Evolutionary conservation across 257 asterid genomes (phyloP), one percentile per base, ranked within the genome.

Genomic region (Nyctanthes arbortristis): DNA sequence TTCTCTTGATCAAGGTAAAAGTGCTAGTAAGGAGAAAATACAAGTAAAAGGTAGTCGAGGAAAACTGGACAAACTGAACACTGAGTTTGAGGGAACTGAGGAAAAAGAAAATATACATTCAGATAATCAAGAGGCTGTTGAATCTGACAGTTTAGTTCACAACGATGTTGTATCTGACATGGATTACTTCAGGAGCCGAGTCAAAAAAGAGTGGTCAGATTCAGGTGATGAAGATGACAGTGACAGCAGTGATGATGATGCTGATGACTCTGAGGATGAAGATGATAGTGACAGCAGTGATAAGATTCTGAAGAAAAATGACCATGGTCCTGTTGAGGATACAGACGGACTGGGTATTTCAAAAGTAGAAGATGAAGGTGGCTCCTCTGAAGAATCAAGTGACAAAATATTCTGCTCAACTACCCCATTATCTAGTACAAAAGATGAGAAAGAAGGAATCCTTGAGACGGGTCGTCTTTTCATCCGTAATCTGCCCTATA

Each of bases 401-500:
- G 55, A 61, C 47, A 72, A 74, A 71, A 73, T 59, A 22, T 57
- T 69, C 63, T 77, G 71, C 65, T 52, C 70, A n/a, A n/a, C n/a
- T n/a, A 87, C 71, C 34, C 85, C 76, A 49, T 77, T 77, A 27
- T 69, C 87, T 66, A 75, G 81, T 66, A 73, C 65, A 59, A 60
- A 79, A 67, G 84, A 74, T 43, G 74, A 82, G 72, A 68, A 61
- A 45, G 83, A 79, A 64, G 91, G 75, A 63, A 70, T 77, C 79
- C 70, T 91, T 35, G 91, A 87, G 65, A 72, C 87, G 43, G 86
- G 87, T 36, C 94, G 99, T 49, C 85, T 93, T 34, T 93, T 89
- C 84, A 72, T 93, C 73, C 96, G 93, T 62, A 93, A 91, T 76
- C 89, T 93, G 69, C 95, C 99, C 3, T 93, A 87, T 84, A 78